phyloP scores from a whole-genome alignment of 1,139 yeast genomes.

The Candida sojae region DNA sequence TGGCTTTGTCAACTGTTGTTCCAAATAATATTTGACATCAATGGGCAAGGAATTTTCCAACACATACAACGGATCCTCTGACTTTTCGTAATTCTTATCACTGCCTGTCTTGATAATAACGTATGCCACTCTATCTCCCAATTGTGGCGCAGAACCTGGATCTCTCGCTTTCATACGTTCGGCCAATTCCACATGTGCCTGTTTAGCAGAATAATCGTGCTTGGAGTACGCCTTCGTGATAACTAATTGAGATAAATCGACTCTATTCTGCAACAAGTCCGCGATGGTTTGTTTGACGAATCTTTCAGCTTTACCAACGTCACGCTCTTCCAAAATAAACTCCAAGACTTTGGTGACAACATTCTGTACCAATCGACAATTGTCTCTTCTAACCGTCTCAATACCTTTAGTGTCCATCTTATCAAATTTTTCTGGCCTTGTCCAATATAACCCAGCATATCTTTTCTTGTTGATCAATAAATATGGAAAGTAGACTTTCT shows the following conservation, averaged over 20 bases:
- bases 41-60: conserved; percentile 90
- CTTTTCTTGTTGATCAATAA: conserved; percentile 91
- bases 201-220: conserved; percentile 92
- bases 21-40: conserved; percentile 92
- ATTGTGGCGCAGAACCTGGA: conserved; percentile 93
- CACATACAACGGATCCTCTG: conserved; percentile 94
- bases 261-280: conserved; percentile 83
- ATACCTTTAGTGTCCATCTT: conserved; percentile 99
- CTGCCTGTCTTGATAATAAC: conserved; percentile 86
- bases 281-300: conserved; percentile 89
- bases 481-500: conserved; percentile 95
- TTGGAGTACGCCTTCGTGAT: conserved; percentile 91
- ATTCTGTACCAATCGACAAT: conserved; percentile 90
- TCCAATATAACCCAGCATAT: conserved; percentile 97
- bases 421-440: conserved; percentile 83
- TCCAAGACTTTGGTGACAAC: conserved; percentile 92
- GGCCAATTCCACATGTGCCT: conserved; percentile 95
- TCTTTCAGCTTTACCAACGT: conserved; percentile 83
- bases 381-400: conserved; percentile 97
- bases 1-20: conserved; percentile 91
- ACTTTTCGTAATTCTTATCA: conserved; percentile 89
- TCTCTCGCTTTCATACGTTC: conserved; percentile 96
- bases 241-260: conserved; percentile 91
- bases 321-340: conserved; percentile 81
- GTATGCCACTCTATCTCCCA: conserved; percentile 98